Evolutionary conservation across 306 rosid genomes (phyloP).

Genomic region (Calophaca sinica): DNA sequence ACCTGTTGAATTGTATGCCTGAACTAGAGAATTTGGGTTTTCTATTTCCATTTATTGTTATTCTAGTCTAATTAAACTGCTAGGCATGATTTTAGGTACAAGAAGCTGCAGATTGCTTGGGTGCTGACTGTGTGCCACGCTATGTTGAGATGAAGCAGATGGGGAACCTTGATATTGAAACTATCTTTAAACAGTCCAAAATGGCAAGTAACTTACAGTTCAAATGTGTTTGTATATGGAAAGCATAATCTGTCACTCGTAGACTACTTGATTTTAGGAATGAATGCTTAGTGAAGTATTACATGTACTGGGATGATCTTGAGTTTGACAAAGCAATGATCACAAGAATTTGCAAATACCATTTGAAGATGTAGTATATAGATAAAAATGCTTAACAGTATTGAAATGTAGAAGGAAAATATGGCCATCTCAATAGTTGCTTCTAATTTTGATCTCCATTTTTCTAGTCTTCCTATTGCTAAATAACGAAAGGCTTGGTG

Average conservation of each 20-base stretch:
- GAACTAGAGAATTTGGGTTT: conserved; percentile 10
- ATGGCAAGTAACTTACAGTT: conserved; percentile 60
- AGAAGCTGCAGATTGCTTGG: conserved; percentile 97
- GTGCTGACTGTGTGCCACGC: conserved; percentile 89
- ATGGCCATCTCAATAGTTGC: conserved; percentile 26
- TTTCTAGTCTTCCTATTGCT: conserved; percentile 5
- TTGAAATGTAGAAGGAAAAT: conserved; percentile 24
- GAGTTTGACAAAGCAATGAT: conserved; percentile 14
- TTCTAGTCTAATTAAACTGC: conserved; percentile 30
- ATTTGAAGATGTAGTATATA: conserved; percentile 1
- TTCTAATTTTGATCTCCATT: conserved; percentile 29
- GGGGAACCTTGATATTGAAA: conserved; percentile 63
- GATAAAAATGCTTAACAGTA: not conserved
- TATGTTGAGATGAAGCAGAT: conserved; percentile 81
- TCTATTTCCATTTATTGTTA: conserved; percentile 1
- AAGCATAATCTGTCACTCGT: conserved; percentile 8
- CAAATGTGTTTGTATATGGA: not conserved
- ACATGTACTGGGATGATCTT: conserved; percentile 29
- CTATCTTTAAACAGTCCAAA: conserved; percentile 56
- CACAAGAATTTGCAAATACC: conserved; percentile 14
- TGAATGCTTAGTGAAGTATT: conserved; percentile 5
- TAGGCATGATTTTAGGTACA: conserved; percentile 66
- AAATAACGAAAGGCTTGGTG: conserved; percentile 14
- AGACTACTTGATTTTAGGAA: conserved; percentile 15
- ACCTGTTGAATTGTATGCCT: conserved; percentile 12